These are phyloP conservation scores for Scleroderma citrinum DNA, from an alignment of 768 basidiomycete genomes.

Conservation along the genomic window DNA sequence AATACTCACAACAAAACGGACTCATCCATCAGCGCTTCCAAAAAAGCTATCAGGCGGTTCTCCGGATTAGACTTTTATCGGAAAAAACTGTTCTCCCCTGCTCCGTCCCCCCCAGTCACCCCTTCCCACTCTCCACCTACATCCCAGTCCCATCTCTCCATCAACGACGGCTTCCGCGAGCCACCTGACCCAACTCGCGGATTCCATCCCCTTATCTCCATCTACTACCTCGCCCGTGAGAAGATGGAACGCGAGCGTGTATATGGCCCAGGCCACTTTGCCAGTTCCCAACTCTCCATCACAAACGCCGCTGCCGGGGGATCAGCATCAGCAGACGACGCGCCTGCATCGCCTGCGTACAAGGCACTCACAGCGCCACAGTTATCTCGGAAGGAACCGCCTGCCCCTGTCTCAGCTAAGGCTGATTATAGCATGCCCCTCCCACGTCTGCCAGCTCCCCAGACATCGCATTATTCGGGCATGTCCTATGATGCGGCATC, in stretches of 20 bases:
- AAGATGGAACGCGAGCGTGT: constrained; percentile 93
- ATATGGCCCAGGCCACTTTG: constrained; percentile 92
- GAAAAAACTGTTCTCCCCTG: constrained; percentile 72
- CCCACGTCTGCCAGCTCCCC: constrained; percentile 75
- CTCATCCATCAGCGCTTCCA: constrained; percentile 36
- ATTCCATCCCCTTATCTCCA: constrained; percentile 92
- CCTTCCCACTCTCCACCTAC: constrained; percentile 57
- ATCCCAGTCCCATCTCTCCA: constrained; percentile 51
- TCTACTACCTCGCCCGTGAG: constrained; percentile 94
- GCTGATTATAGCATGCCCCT: constrained; percentile 82
- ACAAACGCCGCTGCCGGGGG: constrained; percentile 20
- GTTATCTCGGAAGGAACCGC: constrained; percentile 29
- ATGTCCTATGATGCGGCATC: constrained; percentile 67
- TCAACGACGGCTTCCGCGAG: constrained; percentile 43
- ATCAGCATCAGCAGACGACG: constrained; percentile 14
- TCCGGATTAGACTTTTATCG: constrained; percentile 94
- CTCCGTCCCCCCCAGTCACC: constrained; percentile 42
- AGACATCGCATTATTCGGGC: constrained; percentile 74
- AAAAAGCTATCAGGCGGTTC: constrained; percentile 73
- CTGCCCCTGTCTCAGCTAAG: constrained; percentile 30
- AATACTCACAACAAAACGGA: constrained; percentile 37
- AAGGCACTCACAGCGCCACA: constrained; percentile 29
- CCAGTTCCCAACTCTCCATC: constrained; percentile 79
- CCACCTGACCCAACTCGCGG: constrained; percentile 81
- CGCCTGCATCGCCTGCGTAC: constrained; percentile 9